These are phyloP conservation scores for Fusarium sp. DNA, from an alignment of 2,329 filamentous ascomycete genomes.

Conservation along the genomic window DNA sequence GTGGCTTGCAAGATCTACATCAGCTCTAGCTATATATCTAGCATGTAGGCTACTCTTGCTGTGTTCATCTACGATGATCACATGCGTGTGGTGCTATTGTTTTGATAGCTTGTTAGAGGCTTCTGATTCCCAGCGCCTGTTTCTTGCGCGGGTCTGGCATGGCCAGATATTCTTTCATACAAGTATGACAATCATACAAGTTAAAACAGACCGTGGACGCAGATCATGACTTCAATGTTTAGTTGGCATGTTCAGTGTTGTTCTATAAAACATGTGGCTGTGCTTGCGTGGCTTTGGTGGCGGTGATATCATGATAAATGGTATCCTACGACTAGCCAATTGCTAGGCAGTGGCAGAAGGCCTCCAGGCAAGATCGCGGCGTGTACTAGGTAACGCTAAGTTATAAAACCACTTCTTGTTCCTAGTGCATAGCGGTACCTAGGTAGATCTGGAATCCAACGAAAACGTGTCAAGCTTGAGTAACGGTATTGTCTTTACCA, in stretches of 20 bases:
- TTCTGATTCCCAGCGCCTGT: no score
- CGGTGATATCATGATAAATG: slow-evolving; percentile 13
- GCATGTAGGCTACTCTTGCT: neutral
- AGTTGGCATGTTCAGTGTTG: neutral
- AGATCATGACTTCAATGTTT: slow-evolving; percentile 13
- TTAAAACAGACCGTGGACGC: no score
- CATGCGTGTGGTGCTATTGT: slow-evolving; percentile 1
- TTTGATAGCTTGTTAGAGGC: neutral
- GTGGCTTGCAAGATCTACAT: slow-evolving; percentile 13
- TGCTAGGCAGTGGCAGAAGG: neutral
- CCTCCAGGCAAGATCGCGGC: slow-evolving; percentile 1
- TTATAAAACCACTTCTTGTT: neutral
- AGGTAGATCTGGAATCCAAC: neutral
- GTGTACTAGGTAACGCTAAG: no score
- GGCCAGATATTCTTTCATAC: no score
- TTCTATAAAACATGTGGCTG: slow-evolving; percentile 25
- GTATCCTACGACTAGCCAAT: no score
- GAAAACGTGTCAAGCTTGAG: neutral
- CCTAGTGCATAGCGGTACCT: neutral
- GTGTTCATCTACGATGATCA: slow-evolving; percentile 10
- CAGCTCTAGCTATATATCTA: neutral
- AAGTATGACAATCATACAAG: no score
- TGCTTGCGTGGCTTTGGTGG: slow-evolving; percentile 35
- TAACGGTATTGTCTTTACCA: neutral
- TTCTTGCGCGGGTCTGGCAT: no score